phyloP scores from a whole-genome alignment of 2,329 filamentous ascomycete species.

The Trichophyton schoenleinii region DNA sequence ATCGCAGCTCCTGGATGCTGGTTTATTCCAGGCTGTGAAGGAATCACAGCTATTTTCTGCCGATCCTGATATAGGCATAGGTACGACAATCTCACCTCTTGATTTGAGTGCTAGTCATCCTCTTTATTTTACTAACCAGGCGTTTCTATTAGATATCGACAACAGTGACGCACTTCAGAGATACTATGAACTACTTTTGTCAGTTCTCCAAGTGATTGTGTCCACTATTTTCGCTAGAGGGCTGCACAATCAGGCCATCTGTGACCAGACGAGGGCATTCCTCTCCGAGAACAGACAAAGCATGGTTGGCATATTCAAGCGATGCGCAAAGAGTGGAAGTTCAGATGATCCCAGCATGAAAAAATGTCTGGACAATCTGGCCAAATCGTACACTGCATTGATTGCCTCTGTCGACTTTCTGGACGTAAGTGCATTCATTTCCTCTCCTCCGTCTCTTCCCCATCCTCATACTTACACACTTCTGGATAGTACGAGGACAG shows the following conservation, averaged over 20 bases:
- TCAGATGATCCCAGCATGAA: slow-evolving; percentile 38
- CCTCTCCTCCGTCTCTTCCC: background rate
- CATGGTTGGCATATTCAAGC: slow-evolving; percentile 81
- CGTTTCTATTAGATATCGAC: slow-evolving; percentile 41
- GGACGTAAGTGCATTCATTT: slow-evolving; percentile 49
- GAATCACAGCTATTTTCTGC: slow-evolving; percentile 75
- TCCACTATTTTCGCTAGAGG: slow-evolving; percentile 72
- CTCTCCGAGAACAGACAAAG: slow-evolving; percentile 69
- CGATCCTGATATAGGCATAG: slow-evolving; percentile 82
- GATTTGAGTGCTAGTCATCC: background rate
- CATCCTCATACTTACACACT: background rate
- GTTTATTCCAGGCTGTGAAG: slow-evolving; percentile 69
- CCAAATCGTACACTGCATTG: slow-evolving; percentile 72
- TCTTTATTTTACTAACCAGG: slow-evolving; percentile 14
- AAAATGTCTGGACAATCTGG: slow-evolving; percentile 59
- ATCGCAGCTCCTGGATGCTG: slow-evolving; percentile 73
- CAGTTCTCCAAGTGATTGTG: slow-evolving; percentile 68
- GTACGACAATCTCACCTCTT: slow-evolving; percentile 22
- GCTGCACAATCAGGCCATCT: slow-evolving; percentile 58
- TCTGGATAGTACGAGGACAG: slow-evolving; percentile 31
- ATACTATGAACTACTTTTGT: slow-evolving; percentile 73
- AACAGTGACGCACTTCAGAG: slow-evolving; percentile 59
- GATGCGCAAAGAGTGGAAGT: slow-evolving; percentile 64
- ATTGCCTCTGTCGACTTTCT: slow-evolving; percentile 74
- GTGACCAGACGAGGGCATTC: slow-evolving; percentile 67